A percentile compares a stretch with the other conserved stretches of the same genome.
Conservation (phyloP, 78 protist genomes). For the Guillardia theta region DNA sequence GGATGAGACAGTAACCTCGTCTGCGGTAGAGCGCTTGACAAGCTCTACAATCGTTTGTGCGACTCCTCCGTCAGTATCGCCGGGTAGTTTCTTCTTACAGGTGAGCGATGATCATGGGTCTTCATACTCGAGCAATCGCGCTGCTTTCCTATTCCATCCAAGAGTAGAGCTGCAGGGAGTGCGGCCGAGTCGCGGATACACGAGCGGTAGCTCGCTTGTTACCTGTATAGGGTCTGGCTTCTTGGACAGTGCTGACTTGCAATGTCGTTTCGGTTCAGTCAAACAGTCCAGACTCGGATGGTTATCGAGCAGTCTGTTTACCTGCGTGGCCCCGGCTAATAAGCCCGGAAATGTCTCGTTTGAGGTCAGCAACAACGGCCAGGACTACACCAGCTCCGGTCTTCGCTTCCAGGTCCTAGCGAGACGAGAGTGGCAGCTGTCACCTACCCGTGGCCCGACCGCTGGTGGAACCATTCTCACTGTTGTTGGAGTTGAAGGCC, state of each 20-base stretch:
- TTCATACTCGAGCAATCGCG: too few relatives aligned
- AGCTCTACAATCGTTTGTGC: too few relatives aligned
- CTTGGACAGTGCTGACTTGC: neutral
- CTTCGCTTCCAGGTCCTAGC: neutral
- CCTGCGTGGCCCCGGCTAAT: neutral
- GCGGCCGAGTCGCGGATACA: neutral
- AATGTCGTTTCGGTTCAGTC: neutral
- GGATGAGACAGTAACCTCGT: too few relatives aligned
- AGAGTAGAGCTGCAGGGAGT: too few relatives aligned
- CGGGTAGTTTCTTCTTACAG: too few relatives aligned
- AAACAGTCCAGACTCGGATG: neutral
- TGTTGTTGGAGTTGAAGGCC: neutral
- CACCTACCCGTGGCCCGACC: neutral
- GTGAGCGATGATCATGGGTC: too few relatives aligned
- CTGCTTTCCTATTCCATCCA: too few relatives aligned
- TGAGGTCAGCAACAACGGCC: conserved; percentile 25
- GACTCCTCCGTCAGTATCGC: too few relatives aligned
- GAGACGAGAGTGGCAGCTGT: neutral
- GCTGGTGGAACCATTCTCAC: neutral
- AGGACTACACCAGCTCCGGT: neutral
- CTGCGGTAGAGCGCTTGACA: too few relatives aligned
- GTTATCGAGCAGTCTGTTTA: neutral
- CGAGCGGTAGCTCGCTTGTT: neutral
- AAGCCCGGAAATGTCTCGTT: neutral
- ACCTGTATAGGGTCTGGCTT: neutral